phyloP scores from a whole-genome alignment of 2,329 filamentous ascomycete species.

The Fusarium foetens region DNA sequence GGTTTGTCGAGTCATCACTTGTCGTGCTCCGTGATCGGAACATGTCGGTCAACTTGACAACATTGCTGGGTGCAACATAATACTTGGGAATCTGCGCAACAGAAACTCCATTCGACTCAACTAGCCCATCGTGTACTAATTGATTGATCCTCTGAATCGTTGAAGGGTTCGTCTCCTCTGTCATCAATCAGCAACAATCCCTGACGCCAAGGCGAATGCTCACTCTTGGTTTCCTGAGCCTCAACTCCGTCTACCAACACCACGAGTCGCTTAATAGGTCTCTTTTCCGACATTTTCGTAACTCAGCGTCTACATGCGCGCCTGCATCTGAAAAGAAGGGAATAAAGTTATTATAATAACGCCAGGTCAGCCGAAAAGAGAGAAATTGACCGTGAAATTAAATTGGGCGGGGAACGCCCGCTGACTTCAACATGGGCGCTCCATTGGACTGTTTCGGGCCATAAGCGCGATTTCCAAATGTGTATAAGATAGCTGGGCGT shows the following conservation, averaged over 20 bases:
- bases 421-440: conserved; percentile 1
- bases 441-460: not conserved
- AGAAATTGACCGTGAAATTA: not conserved
- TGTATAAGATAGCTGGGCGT: conserved; percentile 9
- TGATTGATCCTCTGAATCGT: conserved; percentile 35
- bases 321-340: not conserved
- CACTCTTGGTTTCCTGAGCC: conserved; percentile 23
- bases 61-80: conserved; percentile 18
- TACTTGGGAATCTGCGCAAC: conserved; percentile 34
- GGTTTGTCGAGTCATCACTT: conserved; percentile 26
- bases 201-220: not conserved
- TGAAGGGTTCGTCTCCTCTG: conserved; percentile 36
- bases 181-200: not conserved
- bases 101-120: conserved; percentile 2
- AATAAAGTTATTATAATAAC: not conserved
- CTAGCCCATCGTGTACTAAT: conserved; percentile 24
- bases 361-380: not conserved
- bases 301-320: not conserved
- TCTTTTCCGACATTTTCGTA: conserved; percentile 30
- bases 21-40: conserved; percentile 15
- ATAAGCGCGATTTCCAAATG: conserved; percentile 14
- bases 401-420: not conserved
- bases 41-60: conserved; percentile 27
- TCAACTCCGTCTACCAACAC: conserved; percentile 39
- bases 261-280: conserved; percentile 30